Evolutionary conservation across 208 protist genomes (phyloP), one percentile per base, ranked within the genome.

Genomic region (Porcisia deanei): DNA sequence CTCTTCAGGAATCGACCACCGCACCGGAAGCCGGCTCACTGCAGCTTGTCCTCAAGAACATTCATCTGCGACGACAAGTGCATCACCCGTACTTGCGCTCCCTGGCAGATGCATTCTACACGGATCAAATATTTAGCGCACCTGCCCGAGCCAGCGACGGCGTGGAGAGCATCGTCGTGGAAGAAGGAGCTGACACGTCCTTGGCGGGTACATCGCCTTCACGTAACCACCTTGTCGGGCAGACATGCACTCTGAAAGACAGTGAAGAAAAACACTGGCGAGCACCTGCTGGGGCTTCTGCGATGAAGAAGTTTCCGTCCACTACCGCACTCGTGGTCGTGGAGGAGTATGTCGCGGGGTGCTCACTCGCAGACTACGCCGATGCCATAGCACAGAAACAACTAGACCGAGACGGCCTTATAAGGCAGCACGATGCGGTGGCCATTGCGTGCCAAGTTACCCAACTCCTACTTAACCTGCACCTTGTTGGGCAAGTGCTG

Each of bases 71-170:
- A 2, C 78, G 78, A 3, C 78, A 75, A 45, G 60, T 75, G 16
- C 59, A 75, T 16, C 78, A 82, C 55, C 73, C 78, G 14, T 67
- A 71, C 9, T 67, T 82, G 68, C 72, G 78, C 30, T 57, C 78
- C 6, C 25, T 82, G 16, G 61, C 77, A 3, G 78, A 82, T 52
- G 72, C 75, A 39, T 82, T 82, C 45, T 82, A 78, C 60, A 78
- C 73, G 10, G 49, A 66, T 30, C 67, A 78, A 47, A 6, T 47
- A 0, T 55, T 68, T 2, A 41, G 53, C 37, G 10, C 68, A 34
- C 34, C 37, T 30, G 41, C 7, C 1, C 45, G 2, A 37, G 2
- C 53, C 7, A 55, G 54, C 6, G 53, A 37, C 25, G 12, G 47
- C 43, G 22, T 8, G 1, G 47, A 37, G 12, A 37, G 25, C 47